These are phyloP conservation scores for Microcyclosporella mali DNA, from an alignment of 2,329 filamentous ascomycete species.

Conservation along the genomic window DNA sequence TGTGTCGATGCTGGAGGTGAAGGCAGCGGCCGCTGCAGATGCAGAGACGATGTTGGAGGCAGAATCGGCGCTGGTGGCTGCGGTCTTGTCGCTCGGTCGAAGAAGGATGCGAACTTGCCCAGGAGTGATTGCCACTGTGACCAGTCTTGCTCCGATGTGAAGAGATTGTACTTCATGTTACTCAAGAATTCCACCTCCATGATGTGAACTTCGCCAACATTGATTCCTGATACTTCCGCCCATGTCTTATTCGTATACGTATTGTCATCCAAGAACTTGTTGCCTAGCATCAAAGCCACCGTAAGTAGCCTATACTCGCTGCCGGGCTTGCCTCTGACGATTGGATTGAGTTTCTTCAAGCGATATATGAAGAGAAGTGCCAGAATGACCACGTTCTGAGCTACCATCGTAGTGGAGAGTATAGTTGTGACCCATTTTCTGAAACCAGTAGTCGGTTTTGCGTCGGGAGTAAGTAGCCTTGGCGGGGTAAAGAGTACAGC, in stretches of 20 bases:
- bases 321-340: constrained; percentile 81
- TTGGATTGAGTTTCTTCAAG: constrained; percentile 81
- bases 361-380: constrained; percentile 90
- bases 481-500: constrained; percentile 29
- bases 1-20: constrained; percentile 48
- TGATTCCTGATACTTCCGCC: constrained; percentile 94
- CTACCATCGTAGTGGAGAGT: constrained; percentile 88
- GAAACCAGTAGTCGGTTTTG: constrained; percentile 72
- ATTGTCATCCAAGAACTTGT: constrained; percentile 98
- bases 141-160: constrained; percentile 83
- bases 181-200: constrained; percentile 99
- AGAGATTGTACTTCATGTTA: constrained; percentile 92
- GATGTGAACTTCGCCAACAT: constrained; percentile 90
- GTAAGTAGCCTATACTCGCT: constrained; percentile 92
- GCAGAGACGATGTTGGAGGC: constrained; percentile 45
- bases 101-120: constrained; percentile 75
- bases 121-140: constrained; percentile 78
- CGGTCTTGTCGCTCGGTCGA: constrained; percentile 57
- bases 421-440: constrained; percentile 91
- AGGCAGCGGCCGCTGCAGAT: constrained; percentile 42
- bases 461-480: constrained; percentile 59
- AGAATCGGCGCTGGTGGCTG: constrained; percentile 36
- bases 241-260: constrained; percentile 99
- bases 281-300: constrained; percentile 93
- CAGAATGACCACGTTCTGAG: constrained; percentile 86